These are phyloP conservation scores for Camellia lanceoleosa DNA, from an alignment of 148 eudicot species.

Conservation along the genomic window DNA sequence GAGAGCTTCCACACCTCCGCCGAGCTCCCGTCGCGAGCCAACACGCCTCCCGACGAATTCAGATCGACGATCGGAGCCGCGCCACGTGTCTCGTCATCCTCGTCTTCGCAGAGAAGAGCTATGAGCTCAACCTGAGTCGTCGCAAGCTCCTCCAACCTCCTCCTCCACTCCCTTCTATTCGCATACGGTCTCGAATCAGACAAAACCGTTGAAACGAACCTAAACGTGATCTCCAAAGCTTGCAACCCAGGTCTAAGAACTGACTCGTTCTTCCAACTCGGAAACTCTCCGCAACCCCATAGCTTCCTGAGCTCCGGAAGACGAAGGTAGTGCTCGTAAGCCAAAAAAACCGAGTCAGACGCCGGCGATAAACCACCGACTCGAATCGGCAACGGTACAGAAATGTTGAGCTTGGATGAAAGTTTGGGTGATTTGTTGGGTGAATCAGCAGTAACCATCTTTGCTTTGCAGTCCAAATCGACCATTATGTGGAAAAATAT, in stretches of 20 bases:
- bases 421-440: slow-evolving; percentile 40
- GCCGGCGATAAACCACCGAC: slow-evolving; percentile 42
- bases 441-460: slow-evolving; percentile 37
- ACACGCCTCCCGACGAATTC: slow-evolving; percentile 36
- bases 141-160: slow-evolving; percentile 48
- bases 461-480: slow-evolving; percentile 59
- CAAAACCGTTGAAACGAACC: slow-evolving; percentile 52
- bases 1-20: slow-evolving; percentile 60
- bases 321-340: slow-evolving; percentile 62
- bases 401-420: slow-evolving; percentile 32
- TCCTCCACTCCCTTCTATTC: slow-evolving; percentile 55
- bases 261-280: slow-evolving; percentile 57
- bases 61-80: slow-evolving; percentile 51
- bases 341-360: slow-evolving; percentile 48
- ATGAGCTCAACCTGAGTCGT: slow-evolving; percentile 53
- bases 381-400: slow-evolving; percentile 20
- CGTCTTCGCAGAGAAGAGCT: slow-evolving; percentile 47
- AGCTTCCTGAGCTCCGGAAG: slow-evolving; percentile 60
- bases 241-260: slow-evolving; percentile 60
- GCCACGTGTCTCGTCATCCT: slow-evolving; percentile 25
- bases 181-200: slow-evolving; percentile 59
- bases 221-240: slow-evolving; percentile 67
- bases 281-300: slow-evolving; percentile 47
- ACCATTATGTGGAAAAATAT: slow-evolving; percentile 34
- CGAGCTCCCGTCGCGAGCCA: slow-evolving; percentile 46